Evolutionary conservation across 164 flowering plant genomes (phyloP).

Genomic region (Tinospora cordifolia): DNA sequence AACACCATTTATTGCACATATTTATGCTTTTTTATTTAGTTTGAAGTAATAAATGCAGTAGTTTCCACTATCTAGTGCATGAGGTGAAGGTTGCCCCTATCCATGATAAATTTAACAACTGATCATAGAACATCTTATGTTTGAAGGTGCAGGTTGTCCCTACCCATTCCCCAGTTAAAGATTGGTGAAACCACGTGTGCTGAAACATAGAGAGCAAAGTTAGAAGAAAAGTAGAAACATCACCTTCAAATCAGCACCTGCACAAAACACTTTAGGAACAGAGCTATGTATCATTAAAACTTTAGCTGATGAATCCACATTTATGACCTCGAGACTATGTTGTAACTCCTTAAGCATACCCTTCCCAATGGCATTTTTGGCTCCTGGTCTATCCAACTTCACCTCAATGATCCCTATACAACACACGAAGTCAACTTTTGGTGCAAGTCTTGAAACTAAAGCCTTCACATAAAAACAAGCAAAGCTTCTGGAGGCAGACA

Average conservation of each 20-base stretch:
- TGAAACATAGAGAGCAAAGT: not conserved
- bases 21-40: not conserved
- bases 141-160: too few species aligned
- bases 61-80: not conserved
- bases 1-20: not conserved
- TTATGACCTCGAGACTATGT: slow-evolving; percentile 38
- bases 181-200: not conserved
- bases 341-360: slow-evolving; percentile 68
- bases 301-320: slow-evolving; percentile 47
- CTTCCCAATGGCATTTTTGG: slow-evolving; percentile 73
- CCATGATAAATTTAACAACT: too few species aligned
- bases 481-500: not conserved
- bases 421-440: not conserved
- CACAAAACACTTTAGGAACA: slow-evolving; percentile 81
- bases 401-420: slow-evolving; percentile 74
- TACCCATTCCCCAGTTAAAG: not conserved
- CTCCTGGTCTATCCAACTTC: slow-evolving; percentile 65
- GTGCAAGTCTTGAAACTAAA: not conserved
- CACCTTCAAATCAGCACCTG: slow-evolving; percentile 98
- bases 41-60: not conserved
- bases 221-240: not conserved
- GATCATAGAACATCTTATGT: too few species aligned
- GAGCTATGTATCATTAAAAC: slow-evolving; percentile 65
- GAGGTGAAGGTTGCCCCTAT: not conserved
- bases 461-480: not conserved